Base-by-base conservation (phyloP, 2,329 filamentous ascomycete genomes). In the Dothistroma septosporum region DNA sequence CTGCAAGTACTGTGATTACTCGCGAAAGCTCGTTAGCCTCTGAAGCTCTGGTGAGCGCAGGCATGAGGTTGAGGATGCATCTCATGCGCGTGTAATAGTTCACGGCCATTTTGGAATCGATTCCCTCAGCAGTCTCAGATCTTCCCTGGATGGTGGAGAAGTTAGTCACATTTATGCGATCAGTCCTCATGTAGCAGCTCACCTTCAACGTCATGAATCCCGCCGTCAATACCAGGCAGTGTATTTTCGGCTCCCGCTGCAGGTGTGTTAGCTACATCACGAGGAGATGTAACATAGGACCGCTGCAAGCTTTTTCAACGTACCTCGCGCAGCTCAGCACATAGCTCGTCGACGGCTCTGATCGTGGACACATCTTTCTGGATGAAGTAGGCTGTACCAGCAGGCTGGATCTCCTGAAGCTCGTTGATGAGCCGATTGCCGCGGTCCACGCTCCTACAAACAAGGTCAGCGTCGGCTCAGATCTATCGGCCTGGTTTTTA, bases 1-100 rank as follows among this genome's bases (percentile, higher is more conserved):
- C 82, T 0, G 78, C 80, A 0, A 83, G 73, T n/a, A 86, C 78
- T n/a, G 74, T 80, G 24, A 86, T 77, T 9, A 85, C 81, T 9
- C 84, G 81, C 0, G 80, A 77, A 24, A 85, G 76, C 52, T 74
- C 69, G 52, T 66, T 60, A 4, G 64, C 64, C 5, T 73, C 63
- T 0, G 76, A 66, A 0, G 83, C 78, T n/a, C 68, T 69, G 11
- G 75, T 74, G 1, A 88, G 76, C 0, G 81, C 46, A 2, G 85
- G 85, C 9, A 87, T 79, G 0, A 88, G 78, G 57, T 85, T 84
- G 49, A 77, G 60, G 12, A 82, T 77, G 67, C 87, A 83, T 44
- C 83, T 82, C 63, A 82, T 78, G 21, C 85, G 85, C 4, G 81
- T 77, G 72, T 87, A 87, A 72, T 82, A 83, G 21, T 77, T 76